Evolutionary conservation across 352 stramenopile genomes (phyloP).

Genomic region (Pythium phragmiticola): DNA sequence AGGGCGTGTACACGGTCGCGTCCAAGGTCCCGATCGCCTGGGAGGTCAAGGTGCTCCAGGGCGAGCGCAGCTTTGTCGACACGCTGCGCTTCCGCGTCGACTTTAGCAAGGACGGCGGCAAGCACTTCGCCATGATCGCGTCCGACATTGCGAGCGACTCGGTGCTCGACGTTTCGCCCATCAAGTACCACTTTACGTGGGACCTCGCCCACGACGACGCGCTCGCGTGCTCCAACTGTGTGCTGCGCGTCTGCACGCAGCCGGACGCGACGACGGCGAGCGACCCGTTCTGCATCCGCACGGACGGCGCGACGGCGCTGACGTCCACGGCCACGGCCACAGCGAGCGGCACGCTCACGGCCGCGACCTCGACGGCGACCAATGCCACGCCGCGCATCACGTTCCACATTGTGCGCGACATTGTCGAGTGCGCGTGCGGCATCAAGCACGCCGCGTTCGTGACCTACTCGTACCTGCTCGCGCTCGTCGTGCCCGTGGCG

Average conservation of each 20-base stretch:
- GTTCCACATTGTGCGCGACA: constrained; percentile 54
- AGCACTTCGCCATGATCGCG: constrained; percentile 26
- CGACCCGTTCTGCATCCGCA: constrained; percentile 46
- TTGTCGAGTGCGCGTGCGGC: constrained; percentile 49
- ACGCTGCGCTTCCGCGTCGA: constrained; percentile 33
- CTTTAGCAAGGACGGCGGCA: constrained; percentile 43
- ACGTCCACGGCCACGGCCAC: constrained; percentile 6
- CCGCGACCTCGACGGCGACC: background rate
- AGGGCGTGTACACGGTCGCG: constrained; percentile 43
- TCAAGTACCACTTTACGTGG: constrained; percentile 48
- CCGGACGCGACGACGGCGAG: background rate
- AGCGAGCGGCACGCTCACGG: constrained; percentile 4
- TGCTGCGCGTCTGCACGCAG: constrained; percentile 42
- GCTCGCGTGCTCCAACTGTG: constrained; percentile 43
- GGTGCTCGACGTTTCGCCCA: constrained; percentile 7
- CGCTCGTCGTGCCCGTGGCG: constrained; percentile 34
- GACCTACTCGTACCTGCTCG: constrained; percentile 41
- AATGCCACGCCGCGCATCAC: constrained; percentile 28
- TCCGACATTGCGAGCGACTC: constrained; percentile 19
- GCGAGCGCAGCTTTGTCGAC: constrained; percentile 20
- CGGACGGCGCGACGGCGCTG: constrained; percentile 30
- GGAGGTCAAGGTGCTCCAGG: constrained; percentile 36
- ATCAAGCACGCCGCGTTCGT: constrained; percentile 41
- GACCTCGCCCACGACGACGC: constrained; percentile 37
- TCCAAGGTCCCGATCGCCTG: constrained; percentile 44